Evolutionary conservation across 495 filamentous ascomycete genomes (phyloP).

Genomic region (Aspergillus avenaceus): DNA sequence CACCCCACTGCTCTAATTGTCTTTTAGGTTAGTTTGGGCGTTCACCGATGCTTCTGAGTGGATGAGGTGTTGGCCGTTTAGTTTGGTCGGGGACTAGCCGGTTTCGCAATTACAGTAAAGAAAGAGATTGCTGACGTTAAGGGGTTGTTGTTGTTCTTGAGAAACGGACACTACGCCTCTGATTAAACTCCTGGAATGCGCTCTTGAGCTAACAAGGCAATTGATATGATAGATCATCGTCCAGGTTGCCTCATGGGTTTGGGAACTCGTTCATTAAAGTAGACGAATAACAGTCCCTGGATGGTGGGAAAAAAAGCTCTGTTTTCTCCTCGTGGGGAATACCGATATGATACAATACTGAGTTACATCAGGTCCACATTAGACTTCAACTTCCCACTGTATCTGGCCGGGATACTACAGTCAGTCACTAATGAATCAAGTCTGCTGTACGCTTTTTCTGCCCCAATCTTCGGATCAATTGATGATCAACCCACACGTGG

Average conservation of each 20-base stretch:
- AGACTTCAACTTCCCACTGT: not conserved
- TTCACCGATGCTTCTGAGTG: not conserved
- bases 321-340: too few relatives aligned
- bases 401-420: too few relatives aligned
- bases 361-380: not conserved
- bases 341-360: not conserved
- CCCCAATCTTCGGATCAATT: not conserved
- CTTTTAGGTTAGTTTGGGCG: constrained; percentile 3
- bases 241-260: not conserved
- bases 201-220: not conserved
- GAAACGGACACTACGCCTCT: not conserved
- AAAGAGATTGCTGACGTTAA: not conserved
- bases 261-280: not conserved
- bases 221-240: not conserved
- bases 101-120: not conserved
- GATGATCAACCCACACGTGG: not conserved
- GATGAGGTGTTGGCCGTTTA: not conserved
- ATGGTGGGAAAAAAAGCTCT: too few relatives aligned
- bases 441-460: not conserved
- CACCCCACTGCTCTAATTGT: constrained; percentile 16
- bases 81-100: not conserved
- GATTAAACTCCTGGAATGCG: not conserved
- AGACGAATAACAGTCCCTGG: not conserved
- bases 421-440: too few relatives aligned
- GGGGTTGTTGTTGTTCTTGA: not conserved